Base-by-base conservation (phyloP, 1,284 basidiomycete genomes). In the Pseudozyma tsukubaensis region DNA sequence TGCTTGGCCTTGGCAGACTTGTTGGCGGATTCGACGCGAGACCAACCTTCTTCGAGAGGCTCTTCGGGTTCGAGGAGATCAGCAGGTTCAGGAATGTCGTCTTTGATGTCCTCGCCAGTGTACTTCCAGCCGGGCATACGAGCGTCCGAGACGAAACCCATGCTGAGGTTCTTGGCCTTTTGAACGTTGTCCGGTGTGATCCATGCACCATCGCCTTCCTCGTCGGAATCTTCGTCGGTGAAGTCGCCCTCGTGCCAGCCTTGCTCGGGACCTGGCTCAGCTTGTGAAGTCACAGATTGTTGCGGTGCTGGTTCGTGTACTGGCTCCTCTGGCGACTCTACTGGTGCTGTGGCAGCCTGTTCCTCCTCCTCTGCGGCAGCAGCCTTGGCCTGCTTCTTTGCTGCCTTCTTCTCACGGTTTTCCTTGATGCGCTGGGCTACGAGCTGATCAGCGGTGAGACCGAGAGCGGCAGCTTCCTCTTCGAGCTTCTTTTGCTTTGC, bases 111-210 rank as follows among this genome's bases (percentile, higher is more conserved):
- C 39, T 61, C 53, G 24, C 49, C 29, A 8, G 44, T 13, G 52
- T 73, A 68, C 49, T 68, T 73, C 65, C 65, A 73, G 12, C 71
- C 71, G 1, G 71, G 71, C 59, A 73, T 59, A 36, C 63, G 60
- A 40, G 48, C 61, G 58, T 79, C 77, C 2, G 70, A 66, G 10
- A 84, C 75, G 18, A 83, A 88, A 21, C 95, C 91, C 44, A 97
- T 89, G 40, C 92, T 93, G 29, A 90, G 89, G 18, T 94, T 94
- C 85, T 97, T 95, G 87, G 98, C 92, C 51, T 92, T 84, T 19
- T 88, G 89, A 59, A 96, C 91, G 80, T 98, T 99, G 51, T 89
- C 87, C 0, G 94, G 94, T 10, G 94, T 99, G 85, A 99, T 97
- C 97, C 97, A 99, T 81, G 95, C 94, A 40, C 80, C 78, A 14